These are phyloP conservation scores for Athelia sp. DNA, from an alignment of 1,284 basidiomycete genomes.

Conservation along the genomic window DNA sequence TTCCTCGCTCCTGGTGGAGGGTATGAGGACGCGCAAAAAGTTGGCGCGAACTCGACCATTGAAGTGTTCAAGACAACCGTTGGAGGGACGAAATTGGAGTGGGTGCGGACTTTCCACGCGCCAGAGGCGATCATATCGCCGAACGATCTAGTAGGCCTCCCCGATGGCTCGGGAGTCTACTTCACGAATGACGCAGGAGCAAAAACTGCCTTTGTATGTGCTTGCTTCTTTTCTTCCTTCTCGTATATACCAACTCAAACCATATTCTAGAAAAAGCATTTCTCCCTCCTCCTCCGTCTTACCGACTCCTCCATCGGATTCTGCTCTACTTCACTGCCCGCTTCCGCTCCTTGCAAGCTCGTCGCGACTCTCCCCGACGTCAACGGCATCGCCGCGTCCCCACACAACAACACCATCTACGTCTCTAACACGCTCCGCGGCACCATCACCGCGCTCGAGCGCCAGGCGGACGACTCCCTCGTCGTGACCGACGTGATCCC, in stretches of 20 bases:
- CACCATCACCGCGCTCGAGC: slow-evolving; percentile 45
- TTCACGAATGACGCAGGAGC: slow-evolving; percentile 64
- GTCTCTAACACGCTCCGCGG: slow-evolving; percentile 40
- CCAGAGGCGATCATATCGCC: slow-evolving; percentile 55
- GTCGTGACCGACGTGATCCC: slow-evolving; percentile 40
- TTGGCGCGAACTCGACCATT: slow-evolving; percentile 67
- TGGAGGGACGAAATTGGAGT: slow-evolving; percentile 39
- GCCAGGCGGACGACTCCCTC: slow-evolving; percentile 50
- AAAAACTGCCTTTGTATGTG: slow-evolving; percentile 50
- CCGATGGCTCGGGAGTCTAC: slow-evolving; percentile 57
- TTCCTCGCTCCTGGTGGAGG: slow-evolving; percentile 20
- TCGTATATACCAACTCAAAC: not conserved
- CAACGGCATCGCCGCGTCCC: slow-evolving; percentile 54
- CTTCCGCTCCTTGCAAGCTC: no score
- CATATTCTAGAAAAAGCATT: no score
- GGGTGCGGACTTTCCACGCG: slow-evolving; percentile 56
- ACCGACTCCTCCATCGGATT: no score
- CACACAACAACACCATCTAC: slow-evolving; percentile 49
- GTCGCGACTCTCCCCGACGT: slow-evolving; percentile 31
- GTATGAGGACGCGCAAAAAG: slow-evolving; percentile 25
- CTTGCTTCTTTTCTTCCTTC: not conserved
- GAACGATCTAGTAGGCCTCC: slow-evolving; percentile 62
- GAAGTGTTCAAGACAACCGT: slow-evolving; percentile 63
- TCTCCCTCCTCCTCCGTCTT: no score
- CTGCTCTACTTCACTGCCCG: no score